Conservation (phyloP, 257 asterid genomes). For the Capsicum baccatum region DNA sequence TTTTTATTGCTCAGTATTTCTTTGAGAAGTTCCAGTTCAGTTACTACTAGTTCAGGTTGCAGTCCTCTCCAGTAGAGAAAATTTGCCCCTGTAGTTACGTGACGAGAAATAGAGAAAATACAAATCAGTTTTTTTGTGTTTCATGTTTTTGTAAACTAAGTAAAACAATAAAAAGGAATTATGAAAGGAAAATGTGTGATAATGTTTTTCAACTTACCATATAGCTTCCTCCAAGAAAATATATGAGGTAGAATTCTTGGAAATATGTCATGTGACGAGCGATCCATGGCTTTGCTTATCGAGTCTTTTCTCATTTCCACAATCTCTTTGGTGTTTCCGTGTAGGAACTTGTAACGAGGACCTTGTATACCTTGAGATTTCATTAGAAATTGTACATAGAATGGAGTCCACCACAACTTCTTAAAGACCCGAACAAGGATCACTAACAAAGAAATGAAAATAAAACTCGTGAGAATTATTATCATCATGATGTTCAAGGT, state of each 20-base stretch:
- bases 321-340: conserved; percentile 66
- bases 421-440: conserved; percentile 37
- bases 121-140: neutral
- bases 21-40: conserved; percentile 59
- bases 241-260: conserved; percentile 67
- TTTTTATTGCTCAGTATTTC: conserved; percentile 60
- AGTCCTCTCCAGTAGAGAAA: conserved; percentile 63
- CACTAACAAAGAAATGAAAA: conserved; percentile 37
- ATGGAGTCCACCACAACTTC: conserved; percentile 54
- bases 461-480: conserved; percentile 29
- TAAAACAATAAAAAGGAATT: neutral
- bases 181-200: neutral
- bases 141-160: neutral
- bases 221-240: conserved; percentile 46
- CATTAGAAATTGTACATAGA: conserved; percentile 43
- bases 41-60: conserved; percentile 60
- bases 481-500: neutral
- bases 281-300: conserved; percentile 47
- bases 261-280: conserved; percentile 55
- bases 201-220: conserved; percentile 41
- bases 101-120: neutral
- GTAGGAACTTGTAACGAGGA: conserved; percentile 52
- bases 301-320: conserved; percentile 46
- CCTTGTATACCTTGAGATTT: conserved; percentile 62
- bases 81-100: conserved; percentile 44